Percentiles rank a stretch among this genome's conserved stretches.
Conservation (phyloP, 192 early-diverging fungal species). For the Podila horticola region DNA sequence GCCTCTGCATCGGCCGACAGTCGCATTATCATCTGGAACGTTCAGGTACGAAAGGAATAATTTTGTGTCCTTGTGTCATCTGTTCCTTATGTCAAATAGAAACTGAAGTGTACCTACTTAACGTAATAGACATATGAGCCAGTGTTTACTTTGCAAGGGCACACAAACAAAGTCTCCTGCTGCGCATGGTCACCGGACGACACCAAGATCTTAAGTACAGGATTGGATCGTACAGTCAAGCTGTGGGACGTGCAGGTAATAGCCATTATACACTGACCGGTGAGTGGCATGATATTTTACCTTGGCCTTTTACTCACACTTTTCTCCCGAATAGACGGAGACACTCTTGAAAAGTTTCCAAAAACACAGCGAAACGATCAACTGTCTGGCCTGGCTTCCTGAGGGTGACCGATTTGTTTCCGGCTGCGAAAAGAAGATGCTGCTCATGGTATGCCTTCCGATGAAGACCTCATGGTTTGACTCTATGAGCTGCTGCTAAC, state of each 20-base stretch:
- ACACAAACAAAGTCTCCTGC: slow-evolving; percentile 79
- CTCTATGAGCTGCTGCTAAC: not conserved
- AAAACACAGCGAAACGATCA: slow-evolving; percentile 81
- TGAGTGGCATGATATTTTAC: not conserved
- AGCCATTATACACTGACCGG: not conserved
- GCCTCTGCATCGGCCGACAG: slow-evolving; percentile 94
- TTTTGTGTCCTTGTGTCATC: too few relatives aligned
- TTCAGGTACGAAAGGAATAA: slow-evolving; percentile 52
- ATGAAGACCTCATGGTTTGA: not conserved
- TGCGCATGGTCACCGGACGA: slow-evolving; percentile 94
- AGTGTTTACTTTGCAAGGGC: slow-evolving; percentile 67
- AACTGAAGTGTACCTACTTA: not conserved
- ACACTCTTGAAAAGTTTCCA: slow-evolving; percentile 64
- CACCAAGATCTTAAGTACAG: slow-evolving; percentile 77
- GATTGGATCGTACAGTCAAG: slow-evolving; percentile 81
- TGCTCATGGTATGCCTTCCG: slow-evolving; percentile 71
- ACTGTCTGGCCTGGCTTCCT: slow-evolving; percentile 91
- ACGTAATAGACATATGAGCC: slow-evolving; percentile 63
- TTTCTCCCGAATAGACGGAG: slow-evolving; percentile 63
- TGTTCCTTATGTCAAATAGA: too few relatives aligned
- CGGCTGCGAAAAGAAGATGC: slow-evolving; percentile 82
- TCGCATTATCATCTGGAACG: slow-evolving; percentile 89
- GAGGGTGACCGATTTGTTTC: slow-evolving; percentile 86
- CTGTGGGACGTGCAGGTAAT: slow-evolving; percentile 83
- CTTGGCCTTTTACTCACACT: not conserved